These are phyloP conservation scores for Anisodus tanguticus DNA, from an alignment of 257 asterid genomes.

Conservation along the genomic window DNA sequence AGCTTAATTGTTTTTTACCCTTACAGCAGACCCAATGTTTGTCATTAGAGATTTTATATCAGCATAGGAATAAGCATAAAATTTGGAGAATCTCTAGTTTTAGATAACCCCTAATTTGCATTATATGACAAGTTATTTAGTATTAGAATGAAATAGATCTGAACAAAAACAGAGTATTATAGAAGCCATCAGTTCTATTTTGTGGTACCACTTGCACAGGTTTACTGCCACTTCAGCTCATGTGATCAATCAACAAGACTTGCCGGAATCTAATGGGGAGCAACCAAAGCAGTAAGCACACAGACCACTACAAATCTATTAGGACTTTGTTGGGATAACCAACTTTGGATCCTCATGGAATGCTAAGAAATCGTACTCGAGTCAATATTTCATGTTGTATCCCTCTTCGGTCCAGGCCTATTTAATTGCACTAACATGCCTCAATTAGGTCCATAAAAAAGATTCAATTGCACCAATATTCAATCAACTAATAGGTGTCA, in stretches of 20 bases:
- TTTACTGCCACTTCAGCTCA: background rate
- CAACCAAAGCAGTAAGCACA: background rate
- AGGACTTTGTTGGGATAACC: background rate
- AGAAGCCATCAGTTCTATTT: background rate
- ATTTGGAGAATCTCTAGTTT: background rate
- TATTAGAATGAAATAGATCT: background rate
- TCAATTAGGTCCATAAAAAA: constrained; percentile 17
- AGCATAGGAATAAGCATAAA: background rate
- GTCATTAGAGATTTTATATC: background rate
- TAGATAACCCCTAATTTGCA: constrained; percentile 6
- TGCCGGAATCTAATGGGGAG: constrained; percentile 3
- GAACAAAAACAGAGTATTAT: background rate
- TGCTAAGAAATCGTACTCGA: background rate
- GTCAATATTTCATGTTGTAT: background rate
- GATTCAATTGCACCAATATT: background rate
- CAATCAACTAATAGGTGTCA: constrained; percentile 1
- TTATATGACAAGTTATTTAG: background rate
- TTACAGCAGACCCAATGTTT: background rate
- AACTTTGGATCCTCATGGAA: background rate
- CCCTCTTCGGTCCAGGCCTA: background rate
- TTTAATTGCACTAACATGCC: background rate
- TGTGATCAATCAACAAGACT: background rate
- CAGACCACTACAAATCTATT: background rate
- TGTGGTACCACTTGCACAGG: constrained; percentile 13
- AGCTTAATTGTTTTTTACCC: background rate